Conservation (phyloP, 768 basidiomycete genomes). For the Fibroporia radiculosa region DNA sequence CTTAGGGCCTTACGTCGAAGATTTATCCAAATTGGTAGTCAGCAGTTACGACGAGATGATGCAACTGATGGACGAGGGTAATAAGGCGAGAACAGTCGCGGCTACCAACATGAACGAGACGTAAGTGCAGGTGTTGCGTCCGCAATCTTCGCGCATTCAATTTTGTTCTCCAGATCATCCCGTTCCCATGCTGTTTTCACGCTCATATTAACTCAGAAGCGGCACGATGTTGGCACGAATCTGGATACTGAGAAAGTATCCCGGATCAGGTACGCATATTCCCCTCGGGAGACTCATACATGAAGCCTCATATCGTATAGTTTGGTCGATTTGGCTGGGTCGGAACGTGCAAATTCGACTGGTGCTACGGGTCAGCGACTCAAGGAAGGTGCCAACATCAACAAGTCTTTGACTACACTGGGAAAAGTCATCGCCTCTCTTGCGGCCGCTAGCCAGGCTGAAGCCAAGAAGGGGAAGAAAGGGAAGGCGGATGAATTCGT, state of each 20-base stretch:
- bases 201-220: constrained; percentile 87
- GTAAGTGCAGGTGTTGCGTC: constrained; percentile 43
- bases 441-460: constrained; percentile 51
- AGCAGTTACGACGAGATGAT: constrained; percentile 94
- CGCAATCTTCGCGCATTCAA: neutral
- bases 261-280: constrained; percentile 68
- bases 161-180: constrained; percentile 53
- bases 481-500: constrained; percentile 88
- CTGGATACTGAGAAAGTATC: constrained; percentile 99
- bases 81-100: constrained; percentile 96
- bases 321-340: constrained; percentile 93
- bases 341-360: constrained; percentile 94
- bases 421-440: constrained; percentile 96
- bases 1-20: constrained; percentile 97
- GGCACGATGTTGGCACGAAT: constrained; percentile 74
- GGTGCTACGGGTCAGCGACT: constrained; percentile 94
- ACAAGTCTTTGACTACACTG: constrained; percentile 95
- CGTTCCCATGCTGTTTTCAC: constrained; percentile 99
- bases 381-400: constrained; percentile 98
- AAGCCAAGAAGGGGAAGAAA: constrained; percentile 64
- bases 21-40: constrained; percentile 89
- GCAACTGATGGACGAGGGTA: constrained; percentile 99
- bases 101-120: constrained; percentile 99
- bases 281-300: neutral
- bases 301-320: constrained; percentile 28